Percentiles rank a stretch among this genome's conserved stretches.
phyloP scores from a whole-genome alignment of 352 stramenopile genomes.

The Phytophthora tentaculata region DNA sequence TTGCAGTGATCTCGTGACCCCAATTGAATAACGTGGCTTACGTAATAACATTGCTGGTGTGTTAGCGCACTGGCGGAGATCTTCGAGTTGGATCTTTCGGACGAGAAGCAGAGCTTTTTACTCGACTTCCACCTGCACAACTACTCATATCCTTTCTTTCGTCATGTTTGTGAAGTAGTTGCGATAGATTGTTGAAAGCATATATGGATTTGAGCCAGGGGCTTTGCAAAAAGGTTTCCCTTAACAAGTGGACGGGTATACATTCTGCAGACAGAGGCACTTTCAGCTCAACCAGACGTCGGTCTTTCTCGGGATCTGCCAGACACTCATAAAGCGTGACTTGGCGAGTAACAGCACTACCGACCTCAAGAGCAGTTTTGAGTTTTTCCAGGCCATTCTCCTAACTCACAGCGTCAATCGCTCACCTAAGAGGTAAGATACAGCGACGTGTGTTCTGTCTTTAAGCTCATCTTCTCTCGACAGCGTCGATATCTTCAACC shows the following conservation, averaged over 20 bases:
- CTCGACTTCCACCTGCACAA: constrained; percentile 66
- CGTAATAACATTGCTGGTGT: constrained; percentile 4
- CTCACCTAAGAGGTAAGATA: constrained; percentile 63
- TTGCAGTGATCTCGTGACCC: background rate
- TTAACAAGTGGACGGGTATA: constrained; percentile 31
- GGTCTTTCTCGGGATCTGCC: constrained; percentile 69
- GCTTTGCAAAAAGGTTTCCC: constrained; percentile 11
- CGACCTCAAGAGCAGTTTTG: constrained; percentile 58
- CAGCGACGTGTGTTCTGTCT: background rate
- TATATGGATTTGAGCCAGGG: background rate
- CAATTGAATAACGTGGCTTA: background rate
- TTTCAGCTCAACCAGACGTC: constrained; percentile 68
- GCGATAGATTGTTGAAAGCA: background rate
- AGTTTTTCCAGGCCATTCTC: constrained; percentile 64
- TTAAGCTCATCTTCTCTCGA: background rate
- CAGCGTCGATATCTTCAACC: constrained; percentile 67
- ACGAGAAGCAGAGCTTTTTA: constrained; percentile 54
- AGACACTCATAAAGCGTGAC: constrained; percentile 71
- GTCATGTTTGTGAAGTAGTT: background rate
- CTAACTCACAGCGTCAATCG: constrained; percentile 74
- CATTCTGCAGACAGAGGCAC: constrained; percentile 71
- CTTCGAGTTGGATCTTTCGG: constrained; percentile 48
- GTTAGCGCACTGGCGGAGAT: constrained; percentile 55
- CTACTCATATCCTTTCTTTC: constrained; percentile 66
- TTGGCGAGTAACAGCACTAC: constrained; percentile 51